Evolutionary conservation across 179 eudicot genomes (phyloP), one percentile per base, ranked within the genome.

Genomic region (Gypsophila paniculata): DNA sequence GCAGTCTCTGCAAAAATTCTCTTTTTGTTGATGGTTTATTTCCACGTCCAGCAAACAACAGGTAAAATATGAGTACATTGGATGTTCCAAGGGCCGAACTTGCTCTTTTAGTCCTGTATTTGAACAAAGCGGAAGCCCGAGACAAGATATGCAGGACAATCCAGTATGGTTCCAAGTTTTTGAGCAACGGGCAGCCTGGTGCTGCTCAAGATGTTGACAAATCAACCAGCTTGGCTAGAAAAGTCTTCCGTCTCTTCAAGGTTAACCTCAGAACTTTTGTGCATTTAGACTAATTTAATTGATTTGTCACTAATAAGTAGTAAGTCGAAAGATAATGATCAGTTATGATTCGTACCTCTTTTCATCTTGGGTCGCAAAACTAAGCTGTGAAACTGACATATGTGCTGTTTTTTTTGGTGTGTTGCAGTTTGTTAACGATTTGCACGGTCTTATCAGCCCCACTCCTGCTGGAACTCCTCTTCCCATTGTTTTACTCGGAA

Each of bases 111-210:
- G 90, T 95, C 48, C 69, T 93, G 65, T 95, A 95, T 81, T 74
- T 95, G 81, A 90, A 89, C 90, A 95, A 95, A 84, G 99, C 99
- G 18, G 99, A 95, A 85, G 91, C 99, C 32, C 85, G 99, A 84
- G 99, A 95, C 78, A 95, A 95, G 90, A 85, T 95, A 78, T 95
- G 98, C 90, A 89, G 99, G 84, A 89, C 99, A 57, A 95, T 95
- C 76, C 99, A 95, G 66, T 95, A 95, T 78, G 99, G 99, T 70
- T 95, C 99, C 22, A 95, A 90, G 75, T 93, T 87, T 73, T 58
- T 93, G 89, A 93, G 99, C 78, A 81, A 90, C 75, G 99, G 99
- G 57, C 80, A 95, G 84, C 93, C 99, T 71, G 99, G 99, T 69
- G 89, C 99, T 0, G 97, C 99, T 23, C 99, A 95, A 78, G 85